A percentile compares a stretch with the other conserved stretches of the same genome.
These are phyloP conservation scores for Saccharomycopsis phalli DNA, from an alignment of 1,139 yeast species.

Conservation along the genomic window DNA sequence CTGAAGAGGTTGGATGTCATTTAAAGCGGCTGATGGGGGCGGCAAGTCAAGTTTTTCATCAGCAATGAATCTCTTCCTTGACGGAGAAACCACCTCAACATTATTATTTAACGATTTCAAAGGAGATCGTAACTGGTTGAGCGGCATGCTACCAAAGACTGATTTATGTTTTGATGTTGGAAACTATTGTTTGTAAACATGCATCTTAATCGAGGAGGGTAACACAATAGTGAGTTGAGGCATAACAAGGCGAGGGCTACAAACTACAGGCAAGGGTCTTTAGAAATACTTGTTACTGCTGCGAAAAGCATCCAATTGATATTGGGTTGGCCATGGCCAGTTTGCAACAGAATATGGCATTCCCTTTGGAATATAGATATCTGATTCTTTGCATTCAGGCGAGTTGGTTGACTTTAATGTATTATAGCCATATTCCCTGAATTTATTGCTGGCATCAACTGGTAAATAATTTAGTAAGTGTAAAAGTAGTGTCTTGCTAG, in stretches of 20 bases:
- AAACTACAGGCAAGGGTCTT: not conserved
- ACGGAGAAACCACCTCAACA: conserved; percentile 16
- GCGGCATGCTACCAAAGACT: conserved; percentile 11
- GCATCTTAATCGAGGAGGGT: not conserved
- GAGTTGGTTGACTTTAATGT: not conserved
- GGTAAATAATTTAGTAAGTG: conserved; percentile 10
- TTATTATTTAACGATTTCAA: conserved; percentile 15
- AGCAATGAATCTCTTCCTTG: conserved; percentile 19
- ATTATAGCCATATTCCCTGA: conserved; percentile 7
- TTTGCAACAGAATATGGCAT: conserved; percentile 8
- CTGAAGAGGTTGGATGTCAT: not conserved
- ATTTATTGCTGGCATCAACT: conserved; percentile 4
- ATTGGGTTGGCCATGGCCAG: conserved; percentile 20
- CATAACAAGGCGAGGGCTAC: no score
- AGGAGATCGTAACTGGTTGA: conserved; percentile 15
- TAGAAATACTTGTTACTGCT: not conserved
- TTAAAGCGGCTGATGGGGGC: conserved; percentile 12
- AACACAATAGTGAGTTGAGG: not conserved
- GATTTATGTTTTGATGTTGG: not conserved
- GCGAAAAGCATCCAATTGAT: conserved; percentile 7
- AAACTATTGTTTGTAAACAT: not conserved
- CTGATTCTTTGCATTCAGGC: not conserved
- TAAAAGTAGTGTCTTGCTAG: conserved; percentile 27
- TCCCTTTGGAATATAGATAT: conserved; percentile 9
- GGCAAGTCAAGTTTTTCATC: conserved; percentile 19